Conservation (phyloP, 176 grass and related monocot genomes). For the Oryza meyeriana region DNA sequence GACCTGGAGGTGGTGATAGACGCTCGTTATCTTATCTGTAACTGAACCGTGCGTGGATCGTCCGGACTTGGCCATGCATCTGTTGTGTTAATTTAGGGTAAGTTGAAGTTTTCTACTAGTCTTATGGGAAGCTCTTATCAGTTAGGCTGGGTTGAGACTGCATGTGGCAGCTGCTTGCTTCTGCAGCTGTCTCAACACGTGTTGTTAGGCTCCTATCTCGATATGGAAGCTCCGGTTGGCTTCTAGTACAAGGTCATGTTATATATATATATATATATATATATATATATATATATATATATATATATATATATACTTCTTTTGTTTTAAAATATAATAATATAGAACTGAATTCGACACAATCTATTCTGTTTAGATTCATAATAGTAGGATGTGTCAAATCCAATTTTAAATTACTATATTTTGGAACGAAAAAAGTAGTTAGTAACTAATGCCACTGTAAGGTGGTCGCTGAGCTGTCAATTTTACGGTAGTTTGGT, state of each 20-base stretch:
- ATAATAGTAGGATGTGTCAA: no score
- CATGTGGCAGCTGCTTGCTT: not conserved
- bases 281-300: no score
- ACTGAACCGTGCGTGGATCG: not conserved
- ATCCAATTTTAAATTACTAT: no score
- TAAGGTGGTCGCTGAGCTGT: not conserved
- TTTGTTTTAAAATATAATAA: no score
- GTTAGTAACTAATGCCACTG: not conserved
- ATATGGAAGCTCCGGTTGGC: not conserved
- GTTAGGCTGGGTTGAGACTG: not conserved
- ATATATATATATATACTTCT: no score
- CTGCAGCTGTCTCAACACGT: not conserved
- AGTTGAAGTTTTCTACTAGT: not conserved
- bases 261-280: no score
- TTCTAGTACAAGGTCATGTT: not conserved
- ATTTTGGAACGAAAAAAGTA: no score
- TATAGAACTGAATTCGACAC: no score
- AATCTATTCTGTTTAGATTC: no score
- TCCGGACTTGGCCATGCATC: conserved; percentile 6
- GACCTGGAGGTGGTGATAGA: not conserved
- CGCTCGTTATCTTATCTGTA: not conserved
- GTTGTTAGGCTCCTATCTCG: not conserved
- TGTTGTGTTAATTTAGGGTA: not conserved
- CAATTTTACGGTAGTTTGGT: not conserved
- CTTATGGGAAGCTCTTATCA: not conserved